Conservation (phyloP, 768 basidiomycete genomes). For the Roridomyces roridus region DNA sequence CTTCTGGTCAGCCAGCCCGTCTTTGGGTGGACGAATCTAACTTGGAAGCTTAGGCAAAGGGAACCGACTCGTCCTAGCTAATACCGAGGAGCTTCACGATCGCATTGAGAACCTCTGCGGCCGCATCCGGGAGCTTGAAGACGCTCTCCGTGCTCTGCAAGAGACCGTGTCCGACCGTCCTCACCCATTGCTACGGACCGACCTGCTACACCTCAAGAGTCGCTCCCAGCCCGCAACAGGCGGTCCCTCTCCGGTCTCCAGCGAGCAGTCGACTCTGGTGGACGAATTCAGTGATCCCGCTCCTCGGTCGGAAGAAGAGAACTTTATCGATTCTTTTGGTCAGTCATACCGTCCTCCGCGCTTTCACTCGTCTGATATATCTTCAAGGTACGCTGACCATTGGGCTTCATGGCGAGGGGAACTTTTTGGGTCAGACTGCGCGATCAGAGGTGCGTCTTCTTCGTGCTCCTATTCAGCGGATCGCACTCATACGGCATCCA, state of each 20-base stretch:
- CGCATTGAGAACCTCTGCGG: constrained; percentile 59
- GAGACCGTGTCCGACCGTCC: constrained; percentile 51
- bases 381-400: constrained; percentile 61
- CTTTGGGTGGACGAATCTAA: constrained; percentile 51
- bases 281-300: constrained; percentile 5
- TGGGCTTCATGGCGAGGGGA: constrained; percentile 56
- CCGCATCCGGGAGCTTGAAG: constrained; percentile 69
- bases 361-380: not conserved
- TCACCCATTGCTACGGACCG: constrained; percentile 52
- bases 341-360: not conserved
- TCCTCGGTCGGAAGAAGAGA: constrained; percentile 36
- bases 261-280: constrained; percentile 8
- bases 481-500: constrained; percentile 29
- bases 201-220: constrained; percentile 36
- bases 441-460: constrained; percentile 67
- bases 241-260: not conserved
- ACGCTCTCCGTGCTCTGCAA: constrained; percentile 58
- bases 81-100: constrained; percentile 74
- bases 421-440: constrained; percentile 69
- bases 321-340: constrained; percentile 51
- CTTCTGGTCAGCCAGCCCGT: constrained; percentile 1
- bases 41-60: constrained; percentile 51
- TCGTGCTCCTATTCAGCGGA: not conserved
- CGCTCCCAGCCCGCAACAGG: not conserved
- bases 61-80: constrained; percentile 68